Conservation (phyloP, 2,329 filamentous ascomycete species). For the Alternaria alternata region DNA sequence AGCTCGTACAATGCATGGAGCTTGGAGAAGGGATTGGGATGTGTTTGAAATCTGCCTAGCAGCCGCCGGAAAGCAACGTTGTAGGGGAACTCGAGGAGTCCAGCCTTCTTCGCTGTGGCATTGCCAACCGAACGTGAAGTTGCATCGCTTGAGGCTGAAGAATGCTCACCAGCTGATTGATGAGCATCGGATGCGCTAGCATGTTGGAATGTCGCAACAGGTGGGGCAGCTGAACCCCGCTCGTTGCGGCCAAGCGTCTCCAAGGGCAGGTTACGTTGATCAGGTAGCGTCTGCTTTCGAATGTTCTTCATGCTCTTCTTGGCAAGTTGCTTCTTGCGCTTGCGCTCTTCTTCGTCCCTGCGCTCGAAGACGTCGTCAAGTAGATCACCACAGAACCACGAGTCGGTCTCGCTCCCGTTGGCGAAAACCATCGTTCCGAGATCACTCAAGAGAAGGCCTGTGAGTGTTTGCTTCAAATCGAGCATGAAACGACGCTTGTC, state of each 20-base stretch:
- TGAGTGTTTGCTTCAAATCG: slow-evolving; percentile 80
- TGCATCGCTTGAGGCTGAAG: slow-evolving; percentile 56
- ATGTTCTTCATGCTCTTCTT: slow-evolving; percentile 70
- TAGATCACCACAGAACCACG: slow-evolving; percentile 76
- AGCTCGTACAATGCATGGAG: slow-evolving; percentile 84
- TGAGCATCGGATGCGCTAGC: slow-evolving; percentile 49
- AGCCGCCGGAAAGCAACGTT: slow-evolving; percentile 80
- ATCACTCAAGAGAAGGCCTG: slow-evolving; percentile 86
- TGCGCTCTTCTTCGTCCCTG: slow-evolving; percentile 52
- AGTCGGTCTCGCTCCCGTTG: slow-evolving; percentile 91
- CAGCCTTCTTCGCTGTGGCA: slow-evolving; percentile 53
- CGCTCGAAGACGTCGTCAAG: slow-evolving; percentile 55
- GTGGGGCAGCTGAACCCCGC: slow-evolving; percentile 52
- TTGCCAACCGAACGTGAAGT: slow-evolving; percentile 53
- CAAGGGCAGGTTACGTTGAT: slow-evolving; percentile 52
- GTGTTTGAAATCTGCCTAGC: slow-evolving; percentile 85
- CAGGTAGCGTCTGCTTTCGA: slow-evolving; percentile 44
- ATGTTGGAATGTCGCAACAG: slow-evolving; percentile 54
- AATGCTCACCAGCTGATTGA: slow-evolving; percentile 56
- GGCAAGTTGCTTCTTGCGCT: slow-evolving; percentile 48
- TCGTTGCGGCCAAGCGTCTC: slow-evolving; percentile 54
- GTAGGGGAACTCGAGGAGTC: slow-evolving; percentile 75
- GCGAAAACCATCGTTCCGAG: slow-evolving; percentile 85
- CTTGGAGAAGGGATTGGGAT: slow-evolving; percentile 87
- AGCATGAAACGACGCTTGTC: slow-evolving; percentile 81